These are phyloP conservation scores for Didymella glomerata DNA, from an alignment of 2,329 filamentous ascomycete genomes.

Conservation along the genomic window DNA sequence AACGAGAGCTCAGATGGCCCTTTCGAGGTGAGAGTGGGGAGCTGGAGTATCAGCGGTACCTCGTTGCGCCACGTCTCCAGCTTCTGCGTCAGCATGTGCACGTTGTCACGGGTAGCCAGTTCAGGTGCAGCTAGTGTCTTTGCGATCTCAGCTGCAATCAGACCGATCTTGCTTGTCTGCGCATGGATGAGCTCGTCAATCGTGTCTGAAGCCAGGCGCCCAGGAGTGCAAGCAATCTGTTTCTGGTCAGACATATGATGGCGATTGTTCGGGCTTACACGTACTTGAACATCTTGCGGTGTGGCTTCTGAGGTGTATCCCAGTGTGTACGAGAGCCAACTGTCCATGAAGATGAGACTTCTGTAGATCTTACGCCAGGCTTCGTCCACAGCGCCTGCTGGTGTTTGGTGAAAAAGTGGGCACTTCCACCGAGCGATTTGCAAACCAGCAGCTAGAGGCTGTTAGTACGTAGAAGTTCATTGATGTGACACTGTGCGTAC, in stretches of 20 bases:
- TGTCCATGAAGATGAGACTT: constrained; percentile 52
- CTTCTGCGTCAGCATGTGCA: constrained; percentile 41
- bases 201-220: constrained; percentile 23
- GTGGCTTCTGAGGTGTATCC: constrained; percentile 48
- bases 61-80: constrained; percentile 47
- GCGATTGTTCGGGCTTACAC: constrained; percentile 5
- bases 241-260: constrained; percentile 24
- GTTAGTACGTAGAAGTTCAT: constrained; percentile 2
- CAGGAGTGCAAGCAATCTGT: constrained; percentile 35
- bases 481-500: constrained; percentile 28
- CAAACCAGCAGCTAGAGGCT: constrained; percentile 43
- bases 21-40: constrained; percentile 40
- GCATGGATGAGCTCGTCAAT: constrained; percentile 47
- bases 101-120: constrained; percentile 40
- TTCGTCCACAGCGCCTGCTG: constrained; percentile 17
- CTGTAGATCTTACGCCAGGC: constrained; percentile 44
- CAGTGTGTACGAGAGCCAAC: constrained; percentile 51
- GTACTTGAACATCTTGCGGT: constrained; percentile 40
- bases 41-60: constrained; percentile 45
- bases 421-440: constrained; percentile 49
- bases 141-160: constrained; percentile 49
- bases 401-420: constrained; percentile 18
- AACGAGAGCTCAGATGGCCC: constrained; percentile 36
- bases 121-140: constrained; percentile 45
- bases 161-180: constrained; percentile 48